Evolutionary conservation across 2,329 filamentous ascomycete species (phyloP).

Genomic region (Microdochium paspali): DNA sequence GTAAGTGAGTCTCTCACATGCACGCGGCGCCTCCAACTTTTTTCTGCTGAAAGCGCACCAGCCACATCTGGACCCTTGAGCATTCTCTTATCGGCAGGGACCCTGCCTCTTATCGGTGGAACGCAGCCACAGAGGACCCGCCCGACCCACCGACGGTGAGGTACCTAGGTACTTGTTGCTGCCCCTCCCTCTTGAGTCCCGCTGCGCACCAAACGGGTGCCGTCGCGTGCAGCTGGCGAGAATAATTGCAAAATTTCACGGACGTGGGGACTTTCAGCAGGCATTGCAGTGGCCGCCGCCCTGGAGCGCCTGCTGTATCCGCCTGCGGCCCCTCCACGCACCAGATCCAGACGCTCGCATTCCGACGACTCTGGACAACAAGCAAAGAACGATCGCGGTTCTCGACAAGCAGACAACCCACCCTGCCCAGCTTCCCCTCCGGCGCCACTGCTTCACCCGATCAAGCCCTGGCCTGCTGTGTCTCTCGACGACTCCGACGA

Average conservation of each 20-base stretch:
- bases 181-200: no score
- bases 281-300: neutral
- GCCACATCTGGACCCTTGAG: neutral
- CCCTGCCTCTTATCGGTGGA: neutral
- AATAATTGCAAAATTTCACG: constrained; percentile 1
- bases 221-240: neutral
- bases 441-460: neutral
- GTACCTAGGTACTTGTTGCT: neutral
- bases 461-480: neutral
- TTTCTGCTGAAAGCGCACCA: neutral
- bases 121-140: neutral
- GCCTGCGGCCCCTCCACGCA: neutral
- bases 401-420: neutral
- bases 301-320: neutral
- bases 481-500: neutral
- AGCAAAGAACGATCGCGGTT: neutral
- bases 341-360: neutral
- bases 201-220: neutral
- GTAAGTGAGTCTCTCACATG: neutral
- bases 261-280: neutral
- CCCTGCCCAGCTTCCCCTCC: neutral
- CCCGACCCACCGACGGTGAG: neutral
- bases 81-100: neutral
- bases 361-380: neutral
- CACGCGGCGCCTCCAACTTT: neutral